Evolutionary conservation across 164 flowering plant genomes (phyloP).

Genomic region (Chloranthus sessilifolius): DNA sequence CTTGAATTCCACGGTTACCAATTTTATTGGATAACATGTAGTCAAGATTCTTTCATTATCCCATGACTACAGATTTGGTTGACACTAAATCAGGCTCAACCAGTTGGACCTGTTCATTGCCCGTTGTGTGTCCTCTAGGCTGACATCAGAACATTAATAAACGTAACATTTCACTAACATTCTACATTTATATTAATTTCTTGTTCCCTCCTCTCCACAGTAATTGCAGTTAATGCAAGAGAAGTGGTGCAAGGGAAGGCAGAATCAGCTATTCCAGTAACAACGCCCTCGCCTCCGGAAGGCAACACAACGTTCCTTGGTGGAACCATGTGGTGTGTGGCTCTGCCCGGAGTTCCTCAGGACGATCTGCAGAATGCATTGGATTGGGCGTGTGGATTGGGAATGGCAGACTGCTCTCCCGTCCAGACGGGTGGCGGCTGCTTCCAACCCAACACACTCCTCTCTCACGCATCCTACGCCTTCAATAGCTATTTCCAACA

Average conservation of each 20-base stretch:
- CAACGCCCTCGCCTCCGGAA: constrained; percentile 70
- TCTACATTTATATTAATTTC: background rate
- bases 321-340: constrained; percentile 90
- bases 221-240: constrained; percentile 13
- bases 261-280: constrained; percentile 37
- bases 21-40: too few species aligned
- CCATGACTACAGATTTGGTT: background rate
- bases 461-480: constrained; percentile 89
- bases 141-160: too few species aligned
- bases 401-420: constrained; percentile 56
- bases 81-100: background rate
- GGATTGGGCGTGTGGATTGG: constrained; percentile 93
- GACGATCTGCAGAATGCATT: constrained; percentile 68
- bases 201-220: background rate
- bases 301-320: constrained; percentile 87
- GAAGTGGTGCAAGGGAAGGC: constrained; percentile 43
- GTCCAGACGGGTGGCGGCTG: constrained; percentile 56
- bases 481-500: constrained; percentile 84
- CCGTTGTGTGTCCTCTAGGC: background rate
- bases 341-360: constrained; percentile 51
- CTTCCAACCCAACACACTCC: constrained; percentile 67
- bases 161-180: too few species aligned
- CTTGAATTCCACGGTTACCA: too few species aligned
- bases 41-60: too few species aligned
- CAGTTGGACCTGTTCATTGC: too few species aligned